These are phyloP conservation scores for Fusarium sp. DNA, from an alignment of 2,329 filamentous ascomycete species.

Conservation along the genomic window DNA sequence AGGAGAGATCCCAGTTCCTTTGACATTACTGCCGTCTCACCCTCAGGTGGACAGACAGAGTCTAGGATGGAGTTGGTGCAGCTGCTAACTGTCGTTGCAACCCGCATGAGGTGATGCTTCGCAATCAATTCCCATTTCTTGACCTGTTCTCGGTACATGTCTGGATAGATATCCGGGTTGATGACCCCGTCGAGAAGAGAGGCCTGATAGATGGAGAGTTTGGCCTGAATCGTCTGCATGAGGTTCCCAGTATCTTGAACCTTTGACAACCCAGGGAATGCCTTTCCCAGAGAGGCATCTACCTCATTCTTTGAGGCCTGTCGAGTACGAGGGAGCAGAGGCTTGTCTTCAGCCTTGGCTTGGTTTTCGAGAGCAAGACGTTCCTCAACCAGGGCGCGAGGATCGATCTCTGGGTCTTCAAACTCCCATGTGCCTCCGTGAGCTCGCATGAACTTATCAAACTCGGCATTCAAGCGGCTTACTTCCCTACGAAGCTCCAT, in stretches of 20 bases:
- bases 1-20: slow-evolving; percentile 23
- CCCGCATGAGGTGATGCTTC: slow-evolving; percentile 35
- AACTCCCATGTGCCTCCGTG: slow-evolving; percentile 46
- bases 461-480: slow-evolving; percentile 33
- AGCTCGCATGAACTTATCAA: slow-evolving; percentile 44
- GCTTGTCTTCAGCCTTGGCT: not conserved
- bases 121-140: slow-evolving; percentile 48
- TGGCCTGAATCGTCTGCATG: slow-evolving; percentile 36
- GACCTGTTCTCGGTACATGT: slow-evolving; percentile 49
- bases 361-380: not conserved
- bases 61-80: slow-evolving; percentile 36
- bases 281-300: not conserved
- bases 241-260: slow-evolving; percentile 9
- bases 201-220: slow-evolving; percentile 45
- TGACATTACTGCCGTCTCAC: slow-evolving; percentile 29
- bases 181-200: slow-evolving; percentile 49
- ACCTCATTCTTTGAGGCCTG: not conserved
- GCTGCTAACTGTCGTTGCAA: slow-evolving; percentile 27
- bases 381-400: slow-evolving; percentile 1
- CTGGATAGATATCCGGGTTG: slow-evolving; percentile 48
- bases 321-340: not conserved
- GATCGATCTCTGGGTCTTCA: slow-evolving; percentile 38
- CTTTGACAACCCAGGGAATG: slow-evolving; percentile 9
- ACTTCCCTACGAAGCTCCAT: slow-evolving; percentile 46
- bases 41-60: slow-evolving; percentile 24